phyloP scores from a whole-genome alignment of 2,329 filamentous ascomycete genomes.

The Fusarium anthophilum region DNA sequence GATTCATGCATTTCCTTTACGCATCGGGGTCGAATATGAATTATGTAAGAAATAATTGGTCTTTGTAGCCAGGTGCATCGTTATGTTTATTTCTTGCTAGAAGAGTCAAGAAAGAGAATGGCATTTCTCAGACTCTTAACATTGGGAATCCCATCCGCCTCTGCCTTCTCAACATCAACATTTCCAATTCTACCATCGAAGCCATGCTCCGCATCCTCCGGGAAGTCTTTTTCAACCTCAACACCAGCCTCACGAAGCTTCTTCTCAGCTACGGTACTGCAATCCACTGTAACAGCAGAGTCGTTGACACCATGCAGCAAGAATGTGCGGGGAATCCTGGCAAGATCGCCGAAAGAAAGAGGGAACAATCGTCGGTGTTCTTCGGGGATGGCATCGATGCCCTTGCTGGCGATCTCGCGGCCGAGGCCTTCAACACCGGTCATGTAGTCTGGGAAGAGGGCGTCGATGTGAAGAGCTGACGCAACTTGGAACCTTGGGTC shows the following conservation, averaged over 20 bases:
- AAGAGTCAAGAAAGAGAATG: slow-evolving; percentile 24
- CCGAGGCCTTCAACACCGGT: slow-evolving; percentile 21
- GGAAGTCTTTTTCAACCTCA: slow-evolving; percentile 21
- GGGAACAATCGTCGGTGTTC: slow-evolving; percentile 27
- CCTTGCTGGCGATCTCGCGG: slow-evolving; percentile 8
- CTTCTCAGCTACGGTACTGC: slow-evolving; percentile 27
- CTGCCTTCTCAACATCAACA: slow-evolving; percentile 22
- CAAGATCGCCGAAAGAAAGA: slow-evolving; percentile 16
- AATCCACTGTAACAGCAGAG: slow-evolving; percentile 31
- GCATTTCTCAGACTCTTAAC: slow-evolving; percentile 23
- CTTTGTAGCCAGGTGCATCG: not conserved
- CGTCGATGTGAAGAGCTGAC: slow-evolving; percentile 33
- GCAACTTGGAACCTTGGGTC: slow-evolving; percentile 5
- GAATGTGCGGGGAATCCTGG: slow-evolving; percentile 23
- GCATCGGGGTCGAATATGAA: too few relatives aligned
- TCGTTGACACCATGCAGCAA: slow-evolving; percentile 35
- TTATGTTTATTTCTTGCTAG: not conserved
- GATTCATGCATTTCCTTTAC: accelerated
- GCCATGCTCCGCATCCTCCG: slow-evolving; percentile 32
- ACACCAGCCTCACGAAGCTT: slow-evolving; percentile 22
- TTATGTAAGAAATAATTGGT: not conserved
- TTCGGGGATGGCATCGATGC: slow-evolving; percentile 11
- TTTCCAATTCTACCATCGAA: slow-evolving; percentile 27
- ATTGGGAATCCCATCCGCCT: not conserved
- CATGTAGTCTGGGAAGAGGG: slow-evolving; percentile 35